A percentile compares a stretch with the other conserved stretches of the same genome.
Evolutionary conservation across 345 rosid species (phyloP).

Genomic region (Erysimum cheiranthoides): DNA sequence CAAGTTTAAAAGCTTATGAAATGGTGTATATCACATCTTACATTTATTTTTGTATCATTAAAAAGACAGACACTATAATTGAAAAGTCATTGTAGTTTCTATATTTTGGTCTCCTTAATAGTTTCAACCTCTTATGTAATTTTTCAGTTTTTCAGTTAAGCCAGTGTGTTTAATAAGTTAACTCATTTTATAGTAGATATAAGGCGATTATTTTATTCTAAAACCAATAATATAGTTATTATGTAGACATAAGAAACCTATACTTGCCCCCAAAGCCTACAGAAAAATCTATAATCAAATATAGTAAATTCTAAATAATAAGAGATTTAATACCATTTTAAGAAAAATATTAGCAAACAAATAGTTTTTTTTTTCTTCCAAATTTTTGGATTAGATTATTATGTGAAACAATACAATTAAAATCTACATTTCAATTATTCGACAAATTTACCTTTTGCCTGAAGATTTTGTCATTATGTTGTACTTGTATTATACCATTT

Average conservation of each 20-base stretch:
- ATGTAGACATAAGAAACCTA: not conserved
- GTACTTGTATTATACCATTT: not conserved
- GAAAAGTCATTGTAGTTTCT: not conserved
- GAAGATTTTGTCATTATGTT: not conserved
- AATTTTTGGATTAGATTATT: not conserved
- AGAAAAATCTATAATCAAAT: not conserved
- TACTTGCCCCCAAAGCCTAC: not conserved
- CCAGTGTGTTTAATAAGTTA: not conserved
- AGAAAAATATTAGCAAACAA: not conserved
- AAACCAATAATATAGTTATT: not conserved
- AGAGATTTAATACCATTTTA: not conserved
- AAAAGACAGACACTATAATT: not conserved
- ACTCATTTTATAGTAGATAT: not conserved
- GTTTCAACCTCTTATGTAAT: not conserved
- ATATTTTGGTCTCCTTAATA: not conserved
- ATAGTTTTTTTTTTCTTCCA: no score
- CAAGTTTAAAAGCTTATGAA: not conserved
- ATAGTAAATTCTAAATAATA: not conserved
- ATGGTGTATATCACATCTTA: not conserved
- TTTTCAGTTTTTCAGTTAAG: not conserved
- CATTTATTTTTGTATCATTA: not conserved
- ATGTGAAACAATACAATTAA: not conserved
- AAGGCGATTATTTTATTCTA: no score
- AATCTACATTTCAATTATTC: not conserved
- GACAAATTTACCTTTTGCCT: not conserved